Base-by-base conservation (phyloP, 768 basidiomycete species). In the Rhizopogon vulgaris region DNA sequence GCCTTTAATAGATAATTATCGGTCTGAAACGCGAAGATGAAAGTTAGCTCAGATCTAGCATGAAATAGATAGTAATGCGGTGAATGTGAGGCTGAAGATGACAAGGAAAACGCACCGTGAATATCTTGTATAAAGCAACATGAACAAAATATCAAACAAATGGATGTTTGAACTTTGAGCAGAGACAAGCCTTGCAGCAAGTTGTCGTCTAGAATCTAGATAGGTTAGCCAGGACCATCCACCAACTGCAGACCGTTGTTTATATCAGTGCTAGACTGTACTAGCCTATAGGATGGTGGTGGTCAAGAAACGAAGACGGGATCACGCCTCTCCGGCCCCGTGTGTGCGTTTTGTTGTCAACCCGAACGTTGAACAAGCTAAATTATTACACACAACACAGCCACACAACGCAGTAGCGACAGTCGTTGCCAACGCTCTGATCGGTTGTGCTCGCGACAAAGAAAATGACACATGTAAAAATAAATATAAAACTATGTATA, bases 1-100 rank as follows among this genome's bases (percentile, higher is more conserved):
- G 60, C 54, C 53, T 52, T 55, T 56, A 59, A 54, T 59, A 63
- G 59, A 64, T 64, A 52, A 63, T 61, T 54, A 62, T 48, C 56
- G 66, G 49, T 60, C 64, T 67, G 53, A 53, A 38, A 52, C 58
- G 55, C 34, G 39, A 58, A 48, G 37, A 48, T 39, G 53, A 4
- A 48, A 38, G 49, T 50, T 38, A 49, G 43, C 6, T 18, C 14
- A 42, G 43, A 17, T 18, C n/a, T 53, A 32, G 40, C 28, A 45
- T 15, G 34, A 51, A 36, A n/a, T n/a, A n/a, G n/a, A n/a, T n/a
- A n/a, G n/a, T 63, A 63, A 63, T 41, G 66, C 57, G 58, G 56
- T 45, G 36, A 49, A 58, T 47, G 59, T 60, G 51, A 64, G 66
- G 62, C 56, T 18, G 50, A 49, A 43, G 49, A 57, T n/a, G n/a